phyloP scores from a whole-genome alignment of 768 basidiomycete genomes.

The Termitomyces bulborhizus region DNA sequence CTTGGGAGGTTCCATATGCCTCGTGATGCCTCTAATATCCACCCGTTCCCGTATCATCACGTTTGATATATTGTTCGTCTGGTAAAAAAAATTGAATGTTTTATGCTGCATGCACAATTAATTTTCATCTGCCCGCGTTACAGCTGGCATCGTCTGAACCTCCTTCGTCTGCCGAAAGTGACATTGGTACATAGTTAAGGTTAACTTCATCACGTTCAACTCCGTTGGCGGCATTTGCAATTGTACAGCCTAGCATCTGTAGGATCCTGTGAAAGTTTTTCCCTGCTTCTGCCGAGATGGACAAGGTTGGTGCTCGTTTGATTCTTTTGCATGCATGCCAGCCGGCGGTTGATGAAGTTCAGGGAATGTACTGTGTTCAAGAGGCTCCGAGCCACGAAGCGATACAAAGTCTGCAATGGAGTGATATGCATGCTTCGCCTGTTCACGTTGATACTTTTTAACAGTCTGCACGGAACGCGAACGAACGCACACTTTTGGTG shows the following conservation, averaged over 20 bases:
- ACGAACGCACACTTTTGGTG: conserved; percentile 41
- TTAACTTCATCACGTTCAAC: background rate
- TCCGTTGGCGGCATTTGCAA: background rate
- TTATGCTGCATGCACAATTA: background rate
- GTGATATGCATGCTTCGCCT: conserved; percentile 58
- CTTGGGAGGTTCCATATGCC: conserved; percentile 51
- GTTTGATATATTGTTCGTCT: conserved; percentile 24
- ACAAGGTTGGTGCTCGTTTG: background rate
- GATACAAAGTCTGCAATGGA: conserved; percentile 54
- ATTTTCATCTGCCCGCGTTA: background rate
- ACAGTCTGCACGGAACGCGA: background rate
- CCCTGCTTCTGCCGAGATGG: background rate
- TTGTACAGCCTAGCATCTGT: background rate
- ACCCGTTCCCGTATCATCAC: conserved; percentile 64
- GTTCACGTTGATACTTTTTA: background rate
- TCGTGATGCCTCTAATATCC: conserved; percentile 34
- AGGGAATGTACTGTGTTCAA: conserved; percentile 42
- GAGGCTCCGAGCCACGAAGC: conserved; percentile 25
- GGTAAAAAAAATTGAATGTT: too few relatives aligned
- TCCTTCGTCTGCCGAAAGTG: background rate
- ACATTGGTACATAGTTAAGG: background rate
- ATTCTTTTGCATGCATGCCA: background rate
- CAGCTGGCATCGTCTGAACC: background rate
- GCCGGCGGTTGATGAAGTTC: conserved; percentile 24
- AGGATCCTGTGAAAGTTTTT: background rate